Evolutionary conservation across 371 early-diverging fungal species (phyloP).

Genomic region (Mucor plumbeus): DNA sequence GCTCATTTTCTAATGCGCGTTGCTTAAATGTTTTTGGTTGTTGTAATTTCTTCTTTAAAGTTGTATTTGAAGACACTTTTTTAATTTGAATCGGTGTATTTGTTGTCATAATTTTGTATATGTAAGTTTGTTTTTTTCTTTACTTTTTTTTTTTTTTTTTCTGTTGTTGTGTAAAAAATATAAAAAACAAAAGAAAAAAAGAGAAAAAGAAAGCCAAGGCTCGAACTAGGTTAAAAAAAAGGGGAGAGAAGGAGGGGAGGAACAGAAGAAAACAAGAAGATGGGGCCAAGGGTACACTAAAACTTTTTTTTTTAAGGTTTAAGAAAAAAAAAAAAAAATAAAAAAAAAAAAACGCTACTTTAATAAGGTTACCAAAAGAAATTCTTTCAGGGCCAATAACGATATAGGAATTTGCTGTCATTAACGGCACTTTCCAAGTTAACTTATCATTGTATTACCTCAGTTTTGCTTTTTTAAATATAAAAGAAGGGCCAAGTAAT

Average conservation of each 20-base stretch:
- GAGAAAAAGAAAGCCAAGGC: background rate
- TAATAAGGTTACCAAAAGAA: conserved; percentile 3
- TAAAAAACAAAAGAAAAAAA: background rate
- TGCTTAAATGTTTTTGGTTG: conserved; percentile 17
- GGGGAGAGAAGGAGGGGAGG: too few relatives aligned
- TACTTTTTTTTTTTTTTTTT: background rate
- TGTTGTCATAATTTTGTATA: background rate
- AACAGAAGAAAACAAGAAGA: background rate
- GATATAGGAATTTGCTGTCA: conserved; percentile 1
- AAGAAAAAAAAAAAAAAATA: background rate
- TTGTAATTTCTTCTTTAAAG: conserved; percentile 7
- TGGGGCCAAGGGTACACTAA: conserved; percentile 6
- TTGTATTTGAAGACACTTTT: conserved; percentile 1
- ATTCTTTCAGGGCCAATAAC: background rate
- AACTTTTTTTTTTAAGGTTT: conserved; percentile 8
- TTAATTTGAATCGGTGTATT: conserved; percentile 6
- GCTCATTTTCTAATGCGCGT: conserved; percentile 22
- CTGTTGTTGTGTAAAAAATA: background rate
- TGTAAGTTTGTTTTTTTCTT: too few relatives aligned
- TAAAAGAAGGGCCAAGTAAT: background rate
- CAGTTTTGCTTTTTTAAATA: background rate
- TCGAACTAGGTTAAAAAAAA: background rate
- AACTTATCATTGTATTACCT: background rate
- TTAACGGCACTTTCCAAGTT: background rate
- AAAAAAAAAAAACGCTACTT: conserved; percentile 2